phyloP scores from a whole-genome alignment of 805 yeast species.

The Candida piceae region DNA sequence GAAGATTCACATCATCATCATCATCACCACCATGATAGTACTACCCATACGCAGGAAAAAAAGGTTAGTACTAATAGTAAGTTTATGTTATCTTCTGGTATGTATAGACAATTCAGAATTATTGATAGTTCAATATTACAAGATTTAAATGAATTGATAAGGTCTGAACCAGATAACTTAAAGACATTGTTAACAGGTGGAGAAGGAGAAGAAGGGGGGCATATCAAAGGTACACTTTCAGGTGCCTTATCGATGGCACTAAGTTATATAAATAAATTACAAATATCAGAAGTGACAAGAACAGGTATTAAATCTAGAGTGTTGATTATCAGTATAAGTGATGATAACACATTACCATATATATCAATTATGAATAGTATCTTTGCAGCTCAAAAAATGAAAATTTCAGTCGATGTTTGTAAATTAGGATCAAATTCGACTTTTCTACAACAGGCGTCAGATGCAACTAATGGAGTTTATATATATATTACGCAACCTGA shows the following conservation, averaged over 20 bases:
- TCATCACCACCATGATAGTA: not conserved
- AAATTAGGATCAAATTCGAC: conserved; percentile 70
- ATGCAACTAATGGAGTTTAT: conserved; percentile 90
- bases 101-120: conserved; percentile 80
- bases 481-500: conserved; percentile 59
- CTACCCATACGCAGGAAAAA: too few species aligned
- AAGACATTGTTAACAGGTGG: conserved; percentile 15
- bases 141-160: conserved; percentile 46
- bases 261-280: conserved; percentile 67
- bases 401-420: conserved; percentile 85
- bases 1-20: conserved; percentile 9
- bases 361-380: conserved; percentile 93
- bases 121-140: conserved; percentile 71
- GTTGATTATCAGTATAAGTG: conserved; percentile 59
- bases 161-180: conserved; percentile 25
- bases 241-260: conserved; percentile 83
- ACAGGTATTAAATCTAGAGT: conserved; percentile 59
- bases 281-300: conserved; percentile 39
- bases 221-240: conserved; percentile 49
- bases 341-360: conserved; percentile 74
- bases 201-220: conserved; percentile 17
- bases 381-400: conserved; percentile 92
- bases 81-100: conserved; percentile 45
- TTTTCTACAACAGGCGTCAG: conserved; percentile 92
- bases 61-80: conserved; percentile 4